Percentiles rank a stretch among this genome's conserved stretches.
phyloP scores from a whole-genome alignment of 345 rosid genomes.

The Gossypium mustelinum region DNA sequence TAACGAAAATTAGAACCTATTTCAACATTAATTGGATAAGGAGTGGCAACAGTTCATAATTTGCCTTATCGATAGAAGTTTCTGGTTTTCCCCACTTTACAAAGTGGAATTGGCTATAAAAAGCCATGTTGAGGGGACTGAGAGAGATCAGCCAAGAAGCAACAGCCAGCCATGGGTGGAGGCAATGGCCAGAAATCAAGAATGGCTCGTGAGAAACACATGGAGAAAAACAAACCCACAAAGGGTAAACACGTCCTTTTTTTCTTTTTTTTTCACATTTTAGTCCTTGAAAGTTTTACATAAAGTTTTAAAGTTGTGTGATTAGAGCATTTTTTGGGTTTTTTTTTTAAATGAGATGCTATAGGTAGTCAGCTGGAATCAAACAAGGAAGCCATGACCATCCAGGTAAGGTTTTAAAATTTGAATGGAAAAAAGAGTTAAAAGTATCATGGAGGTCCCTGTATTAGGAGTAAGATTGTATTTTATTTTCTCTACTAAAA shows the following conservation, averaged over 20 bases:
- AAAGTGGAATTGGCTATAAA: neutral
- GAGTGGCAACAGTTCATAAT: neutral
- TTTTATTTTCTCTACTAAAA: no score
- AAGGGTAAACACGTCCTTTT: slow-evolving; percentile 21
- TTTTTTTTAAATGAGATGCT: no score
- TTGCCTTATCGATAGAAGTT: neutral
- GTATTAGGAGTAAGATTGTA: no score
- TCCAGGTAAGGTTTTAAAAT: slow-evolving; percentile 46
- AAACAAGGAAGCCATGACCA: slow-evolving; percentile 90
- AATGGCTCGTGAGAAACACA: slow-evolving; percentile 56
- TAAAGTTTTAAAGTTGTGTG: neutral
- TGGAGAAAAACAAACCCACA: slow-evolving; percentile 44
- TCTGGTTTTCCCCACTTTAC: neutral
- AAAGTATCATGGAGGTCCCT: no score
- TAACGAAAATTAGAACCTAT: no score
- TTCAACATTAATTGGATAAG: no score
- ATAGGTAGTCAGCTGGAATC: slow-evolving; percentile 87
- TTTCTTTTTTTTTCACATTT: no score
- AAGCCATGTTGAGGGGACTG: neutral
- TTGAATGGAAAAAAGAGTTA: no score
- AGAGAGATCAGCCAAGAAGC: neutral
- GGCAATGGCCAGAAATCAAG: slow-evolving; percentile 63
- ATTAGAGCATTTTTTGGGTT: no score
- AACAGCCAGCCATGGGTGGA: slow-evolving; percentile 42
- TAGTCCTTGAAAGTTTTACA: neutral